phyloP scores from a whole-genome alignment of 345 rosid species.

The Nasturtium officinale region DNA sequence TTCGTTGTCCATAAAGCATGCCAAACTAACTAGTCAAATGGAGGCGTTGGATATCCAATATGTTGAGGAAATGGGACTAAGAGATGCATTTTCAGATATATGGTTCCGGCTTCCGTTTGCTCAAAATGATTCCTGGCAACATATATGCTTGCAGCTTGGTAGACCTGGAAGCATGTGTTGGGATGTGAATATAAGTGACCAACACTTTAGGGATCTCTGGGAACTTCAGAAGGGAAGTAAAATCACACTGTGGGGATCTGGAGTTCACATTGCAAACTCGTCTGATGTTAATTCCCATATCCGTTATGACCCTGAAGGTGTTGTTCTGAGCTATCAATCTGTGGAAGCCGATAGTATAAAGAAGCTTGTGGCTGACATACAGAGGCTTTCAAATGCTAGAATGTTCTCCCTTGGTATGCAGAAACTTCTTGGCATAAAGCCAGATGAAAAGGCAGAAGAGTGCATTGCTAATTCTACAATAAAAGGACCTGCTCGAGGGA shows the following conservation, averaged over 20 bases:
- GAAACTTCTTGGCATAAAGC: conserved; percentile 84
- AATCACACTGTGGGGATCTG: conserved; percentile 84
- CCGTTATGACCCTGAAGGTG: conserved; percentile 93
- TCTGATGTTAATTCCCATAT: conserved; percentile 95
- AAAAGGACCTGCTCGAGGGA: conserved; percentile 61
- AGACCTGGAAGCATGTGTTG: conserved; percentile 97
- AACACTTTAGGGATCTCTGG: conserved; percentile 96
- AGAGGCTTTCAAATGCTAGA: conserved; percentile 94
- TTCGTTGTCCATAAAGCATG: conserved; percentile 89
- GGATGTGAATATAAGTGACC: conserved; percentile 98
- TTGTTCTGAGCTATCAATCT: conserved; percentile 89
- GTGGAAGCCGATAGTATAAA: conserved; percentile 89
- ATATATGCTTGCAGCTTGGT: conserved; percentile 95
- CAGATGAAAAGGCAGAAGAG: conserved; percentile 80
- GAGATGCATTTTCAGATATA: conserved; percentile 80
- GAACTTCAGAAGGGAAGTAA: conserved; percentile 92
- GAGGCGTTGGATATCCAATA: conserved; percentile 83
- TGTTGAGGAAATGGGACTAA: conserved; percentile 81
- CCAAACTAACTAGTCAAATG: conserved; percentile 96
- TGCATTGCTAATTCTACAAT: conserved; percentile 49
- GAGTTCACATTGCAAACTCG: conserved; percentile 89
- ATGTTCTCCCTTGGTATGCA: conserved; percentile 94
- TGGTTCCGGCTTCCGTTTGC: conserved; percentile 96
- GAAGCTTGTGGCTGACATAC: conserved; percentile 91
- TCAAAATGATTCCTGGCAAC: conserved; percentile 82